A percentile compares a stretch with the other conserved stretches of the same genome.
These are phyloP conservation scores for Malassezia caprae DNA, from an alignment of 1,284 basidiomycete species.

Conservation along the genomic window DNA sequence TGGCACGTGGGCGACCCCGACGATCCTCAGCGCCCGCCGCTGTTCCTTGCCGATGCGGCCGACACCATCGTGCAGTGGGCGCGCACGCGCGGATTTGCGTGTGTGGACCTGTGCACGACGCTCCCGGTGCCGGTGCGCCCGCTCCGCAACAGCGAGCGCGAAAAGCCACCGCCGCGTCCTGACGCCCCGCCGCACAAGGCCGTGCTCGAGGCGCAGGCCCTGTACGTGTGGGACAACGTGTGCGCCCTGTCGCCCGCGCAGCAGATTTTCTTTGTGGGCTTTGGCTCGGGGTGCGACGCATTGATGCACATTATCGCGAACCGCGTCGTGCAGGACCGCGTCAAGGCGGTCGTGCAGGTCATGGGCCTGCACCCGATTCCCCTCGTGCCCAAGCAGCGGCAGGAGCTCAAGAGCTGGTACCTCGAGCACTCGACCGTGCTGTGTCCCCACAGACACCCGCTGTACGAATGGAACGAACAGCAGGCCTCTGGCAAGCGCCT, in stretches of 20 bases:
- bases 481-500: slow-evolving; percentile 10
- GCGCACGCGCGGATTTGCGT: slow-evolving; percentile 57
- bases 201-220: slow-evolving; percentile 57
- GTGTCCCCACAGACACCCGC: slow-evolving; percentile 10
- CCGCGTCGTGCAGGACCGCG: slow-evolving; percentile 32
- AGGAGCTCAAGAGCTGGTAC: slow-evolving; percentile 15
- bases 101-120: slow-evolving; percentile 61
- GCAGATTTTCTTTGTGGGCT: slow-evolving; percentile 70
- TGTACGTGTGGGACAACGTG: slow-evolving; percentile 91
- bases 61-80: slow-evolving; percentile 71
- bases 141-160: slow-evolving; percentile 1
- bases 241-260: slow-evolving; percentile 60
- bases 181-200: slow-evolving; percentile 30
- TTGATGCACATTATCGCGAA: slow-evolving; percentile 64
- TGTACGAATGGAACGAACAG: slow-evolving; percentile 11
- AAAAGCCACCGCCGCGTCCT: neutral
- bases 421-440: slow-evolving; percentile 3
- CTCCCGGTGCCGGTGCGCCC: neutral
- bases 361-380: slow-evolving; percentile 29
- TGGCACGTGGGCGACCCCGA: slow-evolving; percentile 17
- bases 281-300: slow-evolving; percentile 68
- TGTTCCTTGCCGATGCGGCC: slow-evolving; percentile 61
- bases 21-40: neutral
- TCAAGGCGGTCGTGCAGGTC: slow-evolving; percentile 25
- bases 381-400: slow-evolving; percentile 11